phyloP scores from a whole-genome alignment of 441 rosid species.

The Gossypium lobatum region DNA sequence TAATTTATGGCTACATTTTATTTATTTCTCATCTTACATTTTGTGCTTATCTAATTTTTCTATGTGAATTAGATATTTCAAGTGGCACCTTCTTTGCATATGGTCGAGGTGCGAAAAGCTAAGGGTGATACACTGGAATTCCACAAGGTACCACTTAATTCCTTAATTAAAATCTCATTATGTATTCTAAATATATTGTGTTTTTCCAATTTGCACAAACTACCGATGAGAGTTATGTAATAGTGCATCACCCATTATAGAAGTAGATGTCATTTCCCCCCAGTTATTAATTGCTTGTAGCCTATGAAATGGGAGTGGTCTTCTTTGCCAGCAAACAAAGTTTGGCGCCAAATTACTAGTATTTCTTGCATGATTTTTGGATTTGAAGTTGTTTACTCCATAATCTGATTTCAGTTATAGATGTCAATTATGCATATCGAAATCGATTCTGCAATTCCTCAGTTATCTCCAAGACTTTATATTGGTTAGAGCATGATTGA shows the following conservation, averaged over 20 bases:
- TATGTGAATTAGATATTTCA: slow-evolving; percentile 58
- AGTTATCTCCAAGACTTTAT: neutral
- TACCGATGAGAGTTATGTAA: neutral
- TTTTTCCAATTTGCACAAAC: neutral
- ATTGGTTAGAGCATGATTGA: no score
- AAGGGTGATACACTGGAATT: slow-evolving; percentile 96
- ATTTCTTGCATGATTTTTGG: neutral
- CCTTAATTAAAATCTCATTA: neutral
- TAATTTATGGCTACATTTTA: slow-evolving; percentile 16
- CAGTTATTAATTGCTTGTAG: neutral
- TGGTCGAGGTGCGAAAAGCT: slow-evolving; percentile 92
- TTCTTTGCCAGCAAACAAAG: neutral
- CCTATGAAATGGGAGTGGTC: neutral
- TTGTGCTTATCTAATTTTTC: slow-evolving; percentile 13
- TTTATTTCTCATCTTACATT: neutral
- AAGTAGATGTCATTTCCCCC: neutral
- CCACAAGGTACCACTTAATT: slow-evolving; percentile 53
- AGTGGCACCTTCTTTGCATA: slow-evolving; percentile 89
- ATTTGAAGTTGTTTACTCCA: neutral
- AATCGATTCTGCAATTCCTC: neutral
- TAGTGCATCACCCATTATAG: neutral
- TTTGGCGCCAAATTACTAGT: neutral
- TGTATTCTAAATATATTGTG: neutral
- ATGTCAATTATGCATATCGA: neutral
- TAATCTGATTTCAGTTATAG: neutral